Evolutionary conservation across 371 early-diverging fungal species (phyloP).

Genomic region (Mucor mucedo): DNA sequence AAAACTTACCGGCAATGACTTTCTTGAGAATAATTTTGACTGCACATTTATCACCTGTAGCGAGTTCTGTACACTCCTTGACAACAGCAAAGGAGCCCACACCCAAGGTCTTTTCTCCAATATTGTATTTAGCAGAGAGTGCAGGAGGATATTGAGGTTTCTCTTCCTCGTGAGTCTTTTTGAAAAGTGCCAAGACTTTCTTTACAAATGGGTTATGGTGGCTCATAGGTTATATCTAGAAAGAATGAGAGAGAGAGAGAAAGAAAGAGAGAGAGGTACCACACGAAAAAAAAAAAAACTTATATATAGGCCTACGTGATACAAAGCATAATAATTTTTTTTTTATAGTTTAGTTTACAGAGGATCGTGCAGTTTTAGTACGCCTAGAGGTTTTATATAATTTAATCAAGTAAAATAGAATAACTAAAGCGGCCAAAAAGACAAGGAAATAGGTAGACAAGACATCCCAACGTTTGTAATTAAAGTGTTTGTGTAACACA

Average conservation of each 20-base stretch:
- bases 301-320: no score
- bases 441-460: neutral
- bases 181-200: constrained; percentile 44
- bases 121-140: constrained; percentile 44
- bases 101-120: constrained; percentile 54
- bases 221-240: constrained; percentile 3
- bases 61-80: constrained; percentile 61
- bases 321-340: no score
- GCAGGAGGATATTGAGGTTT: constrained; percentile 42
- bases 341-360: no score
- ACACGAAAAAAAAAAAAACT: no score
- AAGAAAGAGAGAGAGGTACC: neutral
- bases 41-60: constrained; percentile 67
- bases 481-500: constrained; percentile 3
- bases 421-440: neutral
- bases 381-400: no score
- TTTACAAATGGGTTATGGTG: constrained; percentile 38
- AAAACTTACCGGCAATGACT: constrained; percentile 49
- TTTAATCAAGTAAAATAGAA: neutral
- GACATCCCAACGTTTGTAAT: neutral
- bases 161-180: constrained; percentile 45
- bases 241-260: constrained; percentile 2
- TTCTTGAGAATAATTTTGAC: constrained; percentile 84
- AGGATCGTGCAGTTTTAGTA: no score
- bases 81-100: constrained; percentile 86